Base-by-base conservation (phyloP, 2,329 filamentous ascomycete species). In the Dryadomyces sulphureus region DNA sequence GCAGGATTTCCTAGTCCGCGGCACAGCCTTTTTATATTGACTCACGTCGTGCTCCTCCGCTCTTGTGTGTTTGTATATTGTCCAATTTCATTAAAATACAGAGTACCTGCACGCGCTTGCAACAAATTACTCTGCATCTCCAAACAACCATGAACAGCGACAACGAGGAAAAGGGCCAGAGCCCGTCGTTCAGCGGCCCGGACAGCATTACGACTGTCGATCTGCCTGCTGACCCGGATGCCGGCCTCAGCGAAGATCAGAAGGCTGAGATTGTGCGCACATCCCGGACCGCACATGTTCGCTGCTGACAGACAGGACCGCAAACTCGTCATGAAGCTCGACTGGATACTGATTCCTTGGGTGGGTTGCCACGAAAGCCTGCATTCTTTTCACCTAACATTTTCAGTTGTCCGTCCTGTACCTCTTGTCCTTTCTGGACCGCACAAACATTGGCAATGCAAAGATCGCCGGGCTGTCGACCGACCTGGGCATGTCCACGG, bases 391-490 rank as follows among this genome's bases (percentile, higher is more conserved):
- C 16, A 12, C 32, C 45, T 46, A 35, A 20, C 22, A n/a, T 11
- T 17, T 1, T 11, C 45, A 70, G 72, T 73, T 86, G 12, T 81
- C 77, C 48, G 66, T 86, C 41, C 69, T 88, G 30, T 88, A 88
- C 55, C 69, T 89, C 2, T 70, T 86, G 45, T 81, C 79, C 49
- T 88, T 87, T 59, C 70, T 88, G 38, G 78, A 82, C 56, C 70
- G 81, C 14, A 88, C 85, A 22, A 90, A 92, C 55, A 84, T 89
- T 49, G 84, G 84, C 39, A 73, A 72, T 62, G 86, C 76, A 34
- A 79, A 77, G 52, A 73, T 80, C 49, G 73, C 72, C 21, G 64
- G 68, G 43, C 61, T 77, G 11, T 52, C 62, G 24, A 53, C 68
- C 11, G 77, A 83, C 48, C 64, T 92, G 16, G 53, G 72, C 27